phyloP scores from a whole-genome alignment of 2,329 filamentous ascomycete genomes.

The Dothistroma pini region DNA sequence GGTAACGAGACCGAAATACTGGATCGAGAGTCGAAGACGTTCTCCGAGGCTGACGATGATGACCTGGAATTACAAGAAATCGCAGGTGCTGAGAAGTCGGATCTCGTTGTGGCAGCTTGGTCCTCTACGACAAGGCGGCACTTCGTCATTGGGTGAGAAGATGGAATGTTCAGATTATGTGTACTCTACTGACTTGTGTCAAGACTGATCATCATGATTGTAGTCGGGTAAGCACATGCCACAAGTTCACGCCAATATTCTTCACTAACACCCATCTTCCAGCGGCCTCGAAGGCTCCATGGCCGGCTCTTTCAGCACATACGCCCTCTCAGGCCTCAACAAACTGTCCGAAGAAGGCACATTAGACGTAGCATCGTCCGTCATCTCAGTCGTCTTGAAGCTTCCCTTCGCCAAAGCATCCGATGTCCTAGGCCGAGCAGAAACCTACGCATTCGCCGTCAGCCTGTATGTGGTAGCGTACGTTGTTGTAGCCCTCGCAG shows the following conservation, averaged over 20 bases:
- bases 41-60: neutral
- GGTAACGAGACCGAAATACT: neutral
- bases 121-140: neutral
- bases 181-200: neutral
- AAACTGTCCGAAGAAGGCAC: constrained; percentile 37
- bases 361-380: constrained; percentile 37
- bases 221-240: neutral
- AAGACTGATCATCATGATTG: neutral
- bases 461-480: constrained; percentile 39
- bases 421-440: constrained; percentile 41
- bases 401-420: constrained; percentile 43
- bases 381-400: constrained; percentile 41
- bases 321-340: constrained; percentile 41
- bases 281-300: neutral
- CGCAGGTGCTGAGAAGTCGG: neutral
- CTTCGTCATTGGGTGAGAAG: neutral
- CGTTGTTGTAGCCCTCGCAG: constrained; percentile 38
- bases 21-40: neutral
- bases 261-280: neutral
- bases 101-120: neutral
- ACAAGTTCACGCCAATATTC: neutral
- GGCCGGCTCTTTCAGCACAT: constrained; percentile 26
- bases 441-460: constrained; percentile 37
- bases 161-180: neutral
- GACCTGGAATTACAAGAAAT: constrained; percentile 2